Evolutionary conservation across 768 basidiomycete species (phyloP).

Genomic region (Neoboletus brunneissimus): DNA sequence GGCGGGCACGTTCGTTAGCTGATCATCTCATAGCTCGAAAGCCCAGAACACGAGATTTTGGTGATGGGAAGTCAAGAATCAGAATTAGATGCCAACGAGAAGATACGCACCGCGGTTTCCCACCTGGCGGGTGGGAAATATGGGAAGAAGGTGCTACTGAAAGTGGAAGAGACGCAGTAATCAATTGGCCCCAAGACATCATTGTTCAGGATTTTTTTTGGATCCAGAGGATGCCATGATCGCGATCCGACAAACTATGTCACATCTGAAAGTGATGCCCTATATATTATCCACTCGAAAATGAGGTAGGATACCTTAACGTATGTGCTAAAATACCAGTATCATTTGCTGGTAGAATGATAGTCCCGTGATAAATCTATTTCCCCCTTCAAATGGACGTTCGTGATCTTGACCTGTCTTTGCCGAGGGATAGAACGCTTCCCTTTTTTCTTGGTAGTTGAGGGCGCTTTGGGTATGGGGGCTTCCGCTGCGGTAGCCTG

Average conservation of each 20-base stretch:
- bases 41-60: slow-evolving; percentile 69
- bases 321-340: background rate
- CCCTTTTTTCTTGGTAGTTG: slow-evolving; percentile 74
- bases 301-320: background rate
- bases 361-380: slow-evolving; percentile 84
- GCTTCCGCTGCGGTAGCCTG: slow-evolving; percentile 73
- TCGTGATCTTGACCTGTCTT: slow-evolving; percentile 81
- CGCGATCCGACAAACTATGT: background rate
- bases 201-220: background rate
- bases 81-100: slow-evolving; percentile 37
- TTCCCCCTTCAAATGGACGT: slow-evolving; percentile 81
- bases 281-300: background rate
- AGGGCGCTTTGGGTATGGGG: slow-evolving; percentile 50
- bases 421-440: slow-evolving; percentile 71
- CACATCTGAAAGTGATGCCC: background rate
- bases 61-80: slow-evolving; percentile 40
- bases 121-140: slow-evolving; percentile 36
- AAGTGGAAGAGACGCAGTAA: slow-evolving; percentile 32
- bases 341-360: slow-evolving; percentile 29
- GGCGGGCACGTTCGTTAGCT: background rate
- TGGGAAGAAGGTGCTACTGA: slow-evolving; percentile 52
- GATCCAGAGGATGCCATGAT: background rate
- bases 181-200: background rate
- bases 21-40: slow-evolving; percentile 49
- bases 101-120: slow-evolving; percentile 35